Evolutionary conservation across 2,329 filamentous ascomycete species (phyloP), one percentile per base, ranked within the genome.

Genomic region (Aspergillaceae sp.): DNA sequence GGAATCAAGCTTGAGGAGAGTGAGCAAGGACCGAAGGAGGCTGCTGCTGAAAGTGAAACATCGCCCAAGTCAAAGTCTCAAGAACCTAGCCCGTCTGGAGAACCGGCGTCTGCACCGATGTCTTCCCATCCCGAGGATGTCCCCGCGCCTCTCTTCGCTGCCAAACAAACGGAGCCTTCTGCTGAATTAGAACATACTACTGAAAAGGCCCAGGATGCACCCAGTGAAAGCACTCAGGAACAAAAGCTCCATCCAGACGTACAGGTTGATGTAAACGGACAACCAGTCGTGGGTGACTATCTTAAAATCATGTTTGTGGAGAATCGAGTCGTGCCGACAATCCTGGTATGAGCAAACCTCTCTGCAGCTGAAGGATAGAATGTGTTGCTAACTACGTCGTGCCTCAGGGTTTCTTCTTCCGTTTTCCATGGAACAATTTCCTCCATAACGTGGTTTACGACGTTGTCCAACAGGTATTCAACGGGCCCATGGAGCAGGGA

Each of bases 401-500:
- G 30, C 29, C 48, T 7, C 53, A 94, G 88, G 87, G 89, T 47
- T 97, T 97, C 73, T 98, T 98, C 71, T 98, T 98, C 74, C 82
- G 85, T 49, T 98, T 97, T 61, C 91, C 92, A 1, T 98, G 92
- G 92, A 98, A 98, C 69, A 98, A 98, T 66, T 98, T 98, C 63
- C 77, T 98, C 40, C 92, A 98, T 70, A 98, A 98, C 61, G 92
- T 98, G 38, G 92, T 98, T 41, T 98, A 98, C 64, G 92, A 98
- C 65, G 90, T 98, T 60, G 87, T 98, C 38, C 92, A 98, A 66
- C 92, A 98, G 72, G 92, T 98, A 1, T 97, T 98, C 68, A 98
- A 98, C 63, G 92, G 92, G 6, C 89, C 89, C 0, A 95, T 98
- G 86, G 91, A 97, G 57, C 85, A 89, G 49, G 90, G 92, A 29